phyloP scores from a whole-genome alignment of 768 basidiomycete genomes.

The Phylloporus sp. region DNA sequence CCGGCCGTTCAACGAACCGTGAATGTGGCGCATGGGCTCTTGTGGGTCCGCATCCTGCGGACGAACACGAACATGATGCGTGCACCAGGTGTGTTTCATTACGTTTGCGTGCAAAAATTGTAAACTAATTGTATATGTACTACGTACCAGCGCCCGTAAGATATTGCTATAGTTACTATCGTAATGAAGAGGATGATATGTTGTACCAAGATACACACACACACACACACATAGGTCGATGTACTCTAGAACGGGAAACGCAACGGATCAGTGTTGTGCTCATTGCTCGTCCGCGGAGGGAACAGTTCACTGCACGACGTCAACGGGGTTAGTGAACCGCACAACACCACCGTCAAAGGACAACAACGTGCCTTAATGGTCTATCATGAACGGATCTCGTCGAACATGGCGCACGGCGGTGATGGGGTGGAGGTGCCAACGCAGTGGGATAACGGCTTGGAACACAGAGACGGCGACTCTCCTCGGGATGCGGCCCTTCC shows the following conservation, averaged over 20 bases:
- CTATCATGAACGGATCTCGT: constrained; percentile 5
- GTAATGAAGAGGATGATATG: not conserved
- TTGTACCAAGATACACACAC: not conserved
- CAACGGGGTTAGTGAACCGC: not conserved
- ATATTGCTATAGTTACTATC: constrained; percentile 10
- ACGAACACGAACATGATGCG: not conserved
- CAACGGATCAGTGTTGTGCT: constrained; percentile 14
- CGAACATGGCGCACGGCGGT: constrained; percentile 23
- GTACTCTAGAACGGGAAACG: constrained; percentile 27
- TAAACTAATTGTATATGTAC: constrained; percentile 20
- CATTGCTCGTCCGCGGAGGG: constrained; percentile 13
- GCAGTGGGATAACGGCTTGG: constrained; percentile 13
- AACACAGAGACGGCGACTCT: constrained; percentile 9
- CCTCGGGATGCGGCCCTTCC: constrained; percentile 18
- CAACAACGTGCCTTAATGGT: constrained; percentile 13
- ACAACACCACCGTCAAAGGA: not conserved
- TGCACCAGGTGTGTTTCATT: constrained; percentile 9
- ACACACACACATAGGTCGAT: too few relatives aligned
- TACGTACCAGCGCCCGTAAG: constrained; percentile 15
- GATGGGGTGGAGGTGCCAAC: constrained; percentile 28
- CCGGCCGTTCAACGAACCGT: constrained; percentile 18
- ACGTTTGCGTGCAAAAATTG: not conserved
- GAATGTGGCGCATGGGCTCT: not conserved
- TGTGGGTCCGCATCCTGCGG: not conserved
- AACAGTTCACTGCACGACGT: constrained; percentile 14